These are phyloP conservation scores for Rhipidocladum racemiflorum DNA, from an alignment of 176 grass and related monocot genomes.

Conservation along the genomic window DNA sequence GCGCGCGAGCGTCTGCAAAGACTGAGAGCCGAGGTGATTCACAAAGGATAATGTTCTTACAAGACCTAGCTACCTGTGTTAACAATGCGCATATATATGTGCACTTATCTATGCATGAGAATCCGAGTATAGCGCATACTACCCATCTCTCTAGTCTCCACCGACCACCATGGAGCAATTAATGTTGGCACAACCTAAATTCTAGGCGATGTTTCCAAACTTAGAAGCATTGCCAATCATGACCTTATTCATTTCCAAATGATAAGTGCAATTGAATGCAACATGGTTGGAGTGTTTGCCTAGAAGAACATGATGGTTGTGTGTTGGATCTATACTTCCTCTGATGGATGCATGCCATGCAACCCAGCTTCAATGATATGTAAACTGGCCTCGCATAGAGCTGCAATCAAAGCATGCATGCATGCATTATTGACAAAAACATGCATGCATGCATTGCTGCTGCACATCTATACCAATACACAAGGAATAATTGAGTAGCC, in stretches of 20 bases:
- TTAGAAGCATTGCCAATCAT: neutral
- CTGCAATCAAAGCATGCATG: neutral
- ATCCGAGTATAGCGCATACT: neutral
- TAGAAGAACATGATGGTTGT: neutral
- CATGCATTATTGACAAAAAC: neutral
- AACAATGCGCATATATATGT: neutral
- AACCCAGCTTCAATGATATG: neutral
- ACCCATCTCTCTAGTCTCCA: neutral
- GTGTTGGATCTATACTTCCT: neutral
- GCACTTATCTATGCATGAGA: neutral
- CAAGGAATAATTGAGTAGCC: neutral
- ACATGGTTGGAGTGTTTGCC: neutral
- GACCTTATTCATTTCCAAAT: constrained; percentile 17
- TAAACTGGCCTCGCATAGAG: neutral
- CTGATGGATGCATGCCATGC: neutral
- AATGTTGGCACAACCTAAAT: neutral
- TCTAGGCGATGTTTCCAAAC: neutral
- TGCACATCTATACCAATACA: neutral
- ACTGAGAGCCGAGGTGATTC: neutral
- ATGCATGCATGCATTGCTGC: neutral
- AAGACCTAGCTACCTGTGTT: neutral
- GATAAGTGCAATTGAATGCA: constrained; percentile 11
- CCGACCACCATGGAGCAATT: neutral
- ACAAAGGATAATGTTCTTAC: neutral
- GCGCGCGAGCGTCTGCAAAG: neutral